phyloP scores from a whole-genome alignment of 2,329 filamentous ascomycete genomes.

The Penicillium polonicum region DNA sequence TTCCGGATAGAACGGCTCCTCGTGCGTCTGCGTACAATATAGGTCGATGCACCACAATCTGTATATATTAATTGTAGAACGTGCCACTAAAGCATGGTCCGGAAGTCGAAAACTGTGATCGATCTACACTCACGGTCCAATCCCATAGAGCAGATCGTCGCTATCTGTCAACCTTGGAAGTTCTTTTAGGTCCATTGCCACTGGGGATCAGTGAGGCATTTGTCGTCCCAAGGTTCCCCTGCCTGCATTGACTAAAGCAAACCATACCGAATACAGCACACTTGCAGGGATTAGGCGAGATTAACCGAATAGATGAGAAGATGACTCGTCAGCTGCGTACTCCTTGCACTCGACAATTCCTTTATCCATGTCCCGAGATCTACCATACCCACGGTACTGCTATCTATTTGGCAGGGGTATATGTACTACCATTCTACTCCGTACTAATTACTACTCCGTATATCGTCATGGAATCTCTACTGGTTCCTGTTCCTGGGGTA shows the following conservation, averaged over 20 bases:
- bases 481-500: neutral
- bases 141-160: neutral
- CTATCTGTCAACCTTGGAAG: neutral
- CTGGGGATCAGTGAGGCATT: slow-evolving; percentile 2
- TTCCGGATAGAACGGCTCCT: neutral
- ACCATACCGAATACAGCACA: neutral
- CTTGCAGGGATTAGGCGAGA: neutral
- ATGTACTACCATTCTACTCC: neutral
- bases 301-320: neutral
- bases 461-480: neutral
- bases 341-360: neutral
- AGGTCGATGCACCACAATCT: neutral
- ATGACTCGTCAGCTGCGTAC: neutral
- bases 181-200: neutral
- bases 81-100: neutral
- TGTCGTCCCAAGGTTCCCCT: neutral
- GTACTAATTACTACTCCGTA: neutral
- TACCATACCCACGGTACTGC: neutral
- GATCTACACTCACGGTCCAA: slow-evolving; percentile 1
- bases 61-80: neutral
- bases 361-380: neutral
- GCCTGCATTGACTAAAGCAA: neutral
- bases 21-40: neutral
- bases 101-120: neutral
- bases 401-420: neutral